These are phyloP conservation scores for Lichtheimia ornata DNA, from an alignment of 371 early-diverging fungal species.

Conservation along the genomic window DNA sequence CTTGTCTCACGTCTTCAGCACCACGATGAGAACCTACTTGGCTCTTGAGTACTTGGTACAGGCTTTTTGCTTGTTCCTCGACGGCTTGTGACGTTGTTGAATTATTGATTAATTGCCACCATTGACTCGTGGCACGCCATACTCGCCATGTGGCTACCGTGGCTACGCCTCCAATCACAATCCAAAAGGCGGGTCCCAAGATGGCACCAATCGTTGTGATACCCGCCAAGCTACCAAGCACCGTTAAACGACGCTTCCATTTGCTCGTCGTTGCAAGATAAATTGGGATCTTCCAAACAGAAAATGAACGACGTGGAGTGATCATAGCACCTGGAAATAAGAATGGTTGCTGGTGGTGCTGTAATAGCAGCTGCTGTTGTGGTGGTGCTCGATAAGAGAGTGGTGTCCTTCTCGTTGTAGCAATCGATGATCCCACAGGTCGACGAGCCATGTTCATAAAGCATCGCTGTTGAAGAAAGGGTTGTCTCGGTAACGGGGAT, in stretches of 20 bases:
- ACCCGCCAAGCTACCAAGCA: constrained; percentile 25
- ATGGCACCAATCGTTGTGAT: constrained; percentile 25
- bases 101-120: constrained; percentile 28
- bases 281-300: constrained; percentile 32
- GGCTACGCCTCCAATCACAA: constrained; percentile 33
- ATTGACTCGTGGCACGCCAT: constrained; percentile 25
- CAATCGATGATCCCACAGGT: too few species aligned
- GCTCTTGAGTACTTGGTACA: constrained; percentile 11
- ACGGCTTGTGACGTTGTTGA: neutral
- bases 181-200: constrained; percentile 36
- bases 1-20: constrained; percentile 24
- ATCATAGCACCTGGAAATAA: too few species aligned
- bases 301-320: constrained; percentile 16
- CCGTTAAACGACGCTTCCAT: constrained; percentile 21
- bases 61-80: constrained; percentile 1
- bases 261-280: constrained; percentile 26
- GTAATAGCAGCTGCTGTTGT: too few species aligned
- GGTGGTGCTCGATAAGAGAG: too few species aligned
- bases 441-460: too few species aligned
- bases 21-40: constrained; percentile 33
- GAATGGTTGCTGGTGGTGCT: too few species aligned
- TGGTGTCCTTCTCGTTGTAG: too few species aligned
- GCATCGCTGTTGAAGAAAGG: too few species aligned
- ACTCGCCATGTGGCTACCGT: constrained; percentile 36
- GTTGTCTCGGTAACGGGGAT: too few species aligned